Base-by-base conservation (phyloP, 2,329 filamentous ascomycete genomes). In the Aspergillus sp. region DNA sequence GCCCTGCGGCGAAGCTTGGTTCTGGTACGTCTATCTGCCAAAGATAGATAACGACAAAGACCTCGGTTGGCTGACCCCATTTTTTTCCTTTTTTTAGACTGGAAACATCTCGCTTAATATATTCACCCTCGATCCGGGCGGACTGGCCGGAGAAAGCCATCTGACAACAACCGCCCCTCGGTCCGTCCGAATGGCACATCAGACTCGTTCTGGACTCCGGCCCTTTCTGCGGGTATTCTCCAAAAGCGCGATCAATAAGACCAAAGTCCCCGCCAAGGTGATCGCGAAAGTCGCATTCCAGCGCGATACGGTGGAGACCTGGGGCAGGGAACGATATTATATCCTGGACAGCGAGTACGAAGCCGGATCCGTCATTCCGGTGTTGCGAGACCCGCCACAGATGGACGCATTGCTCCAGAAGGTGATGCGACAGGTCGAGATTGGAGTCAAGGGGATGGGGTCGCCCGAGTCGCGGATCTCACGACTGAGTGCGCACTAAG, bases 241-340 rank as follows among this genome's bases (percentile, higher is more conserved):
- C 48, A 67, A 66, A 53, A 68, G 62, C 42, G 62, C 65, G 9
- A 65, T 70, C 51, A 72, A 72, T 55, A 66, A 64, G 50, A 59
- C 65, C 45, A 65, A 57, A 51, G 65, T 70, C 49, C 66, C 68
- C 38, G 68, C 68, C 49, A 71, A 69, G 51, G 61, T 60, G 41
- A 67, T 72, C 41, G 62, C 65, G 43, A 66, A 61, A 61, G 59
- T 71, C 20, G 65, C 69, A 61, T 72, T 71, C 57, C 66, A 65
- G 42, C 55, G 52, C 24, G 59, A 63, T 20, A 54, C 56, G 44
- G 65, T 67, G 60, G 64, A 63, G 60, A 61, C 56, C 43, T 62
- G 59, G 56, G 60, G 60, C 26, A 63, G 57, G 46, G 67, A 70
- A 50, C 60, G 62, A 47, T 70, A 71, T 60, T 68, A 64, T 63